Base-by-base conservation (phyloP, 2,329 filamentous ascomycete genomes). In the Arthrinium phaeospermum region DNA sequence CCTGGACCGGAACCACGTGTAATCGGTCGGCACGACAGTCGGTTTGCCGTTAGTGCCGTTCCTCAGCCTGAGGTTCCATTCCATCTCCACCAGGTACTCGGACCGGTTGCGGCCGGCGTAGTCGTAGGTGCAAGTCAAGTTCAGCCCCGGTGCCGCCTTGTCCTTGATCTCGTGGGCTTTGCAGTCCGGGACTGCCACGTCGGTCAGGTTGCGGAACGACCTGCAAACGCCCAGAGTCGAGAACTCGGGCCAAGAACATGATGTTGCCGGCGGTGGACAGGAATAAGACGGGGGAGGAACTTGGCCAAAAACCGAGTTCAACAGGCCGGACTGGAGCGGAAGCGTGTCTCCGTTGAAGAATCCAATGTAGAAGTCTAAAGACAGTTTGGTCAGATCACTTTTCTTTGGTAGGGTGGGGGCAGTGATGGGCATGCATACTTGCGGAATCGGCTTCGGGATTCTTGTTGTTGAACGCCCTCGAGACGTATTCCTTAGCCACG, bases 331-430 rank as follows among this genome's bases (percentile, higher is more conserved):
- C 19, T 68, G 64, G 19, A 68, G 41, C 24, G 45, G n/a, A 19
- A 68, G 64, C 6, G 64, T 68, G 10, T 68, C 19, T 27, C 34
- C 34, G 3, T 44, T 37, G 41, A 68, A 68, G 19, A 41, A 16
- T 61, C 12, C 67, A 49, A 57, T 71, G 67, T 74, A 74, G 1
- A 74, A 73, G n/a, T 30, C 27, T 61, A 4, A 4, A 61, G 22
- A 12, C 6, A 34, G 19, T 22, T 27, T 5, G n/a, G 53, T 61
- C 24, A 61, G 53, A 47, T 22, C 24, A 5, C 5, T 8, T 30
- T 8, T 16, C 13, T 19, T 22, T 2, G 6, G 34, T 16, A 8
- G 13, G 7, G 22, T n/a, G 19, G 0, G 24, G 0, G 24, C 27
- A 6, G 5, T 30, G 24, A 13, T 16, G 24, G 12, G 12, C 10